Conservation (phyloP, 306 rosid species). For the Acacia acuminata region DNA sequence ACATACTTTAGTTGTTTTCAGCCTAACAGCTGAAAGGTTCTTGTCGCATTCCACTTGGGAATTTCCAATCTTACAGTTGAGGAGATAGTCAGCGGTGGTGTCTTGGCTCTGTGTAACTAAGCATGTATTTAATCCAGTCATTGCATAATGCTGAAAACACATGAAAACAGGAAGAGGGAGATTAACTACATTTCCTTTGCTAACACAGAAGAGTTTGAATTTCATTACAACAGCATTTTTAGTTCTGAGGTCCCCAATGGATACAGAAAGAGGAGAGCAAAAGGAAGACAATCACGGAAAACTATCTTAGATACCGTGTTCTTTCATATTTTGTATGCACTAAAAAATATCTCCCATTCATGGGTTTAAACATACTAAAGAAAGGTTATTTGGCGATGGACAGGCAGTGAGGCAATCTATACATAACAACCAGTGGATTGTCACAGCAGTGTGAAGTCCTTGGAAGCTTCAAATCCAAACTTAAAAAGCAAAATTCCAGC, state of each 20-base stretch:
- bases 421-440: background rate
- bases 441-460: slow-evolving; percentile 12
- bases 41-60: slow-evolving; percentile 57
- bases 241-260: background rate
- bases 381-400: background rate
- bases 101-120: slow-evolving; percentile 87
- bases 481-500: slow-evolving; percentile 7
- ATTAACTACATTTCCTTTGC: slow-evolving; percentile 6
- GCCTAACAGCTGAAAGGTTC: slow-evolving; percentile 90
- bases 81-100: slow-evolving; percentile 79
- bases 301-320: background rate
- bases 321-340: background rate
- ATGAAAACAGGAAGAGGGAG: slow-evolving; percentile 3
- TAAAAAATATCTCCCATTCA: background rate
- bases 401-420: background rate
- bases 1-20: slow-evolving; percentile 90
- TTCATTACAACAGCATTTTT: background rate
- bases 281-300: background rate
- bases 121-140: slow-evolving; percentile 79
- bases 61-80: slow-evolving; percentile 80
- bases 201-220: slow-evolving; percentile 12
- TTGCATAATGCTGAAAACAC: slow-evolving; percentile 79
- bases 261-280: slow-evolving; percentile 10
- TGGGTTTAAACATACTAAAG: slow-evolving; percentile 7
- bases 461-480: background rate